Conservation (phyloP, 805 yeast species). For the Geotrichum ghanense region DNA sequence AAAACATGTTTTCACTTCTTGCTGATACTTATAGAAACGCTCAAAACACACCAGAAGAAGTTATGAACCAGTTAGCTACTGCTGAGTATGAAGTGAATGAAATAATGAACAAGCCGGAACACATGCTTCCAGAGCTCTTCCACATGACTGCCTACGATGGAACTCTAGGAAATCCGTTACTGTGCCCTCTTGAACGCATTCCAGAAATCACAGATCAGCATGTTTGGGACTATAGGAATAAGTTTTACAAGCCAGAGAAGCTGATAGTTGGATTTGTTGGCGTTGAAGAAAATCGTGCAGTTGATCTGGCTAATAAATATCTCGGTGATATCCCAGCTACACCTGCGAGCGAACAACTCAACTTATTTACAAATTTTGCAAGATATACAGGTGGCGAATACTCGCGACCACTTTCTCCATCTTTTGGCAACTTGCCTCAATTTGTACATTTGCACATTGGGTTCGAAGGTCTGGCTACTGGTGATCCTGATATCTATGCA, state of each 20-base stretch:
- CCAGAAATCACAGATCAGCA: conserved; percentile 40
- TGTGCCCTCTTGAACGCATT: conserved; percentile 66
- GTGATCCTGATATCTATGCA: conserved; percentile 80
- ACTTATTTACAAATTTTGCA: conserved; percentile 26
- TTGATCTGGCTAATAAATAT: conserved; percentile 47
- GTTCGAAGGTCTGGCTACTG: conserved; percentile 77
- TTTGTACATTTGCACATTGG: conserved; percentile 78
- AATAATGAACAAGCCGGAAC: conserved; percentile 71
- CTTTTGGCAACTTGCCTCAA: conserved; percentile 61
- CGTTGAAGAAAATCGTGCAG: conserved; percentile 57
- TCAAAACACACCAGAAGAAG: conserved; percentile 51
- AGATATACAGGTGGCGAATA: conserved; percentile 50
- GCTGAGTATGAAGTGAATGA: conserved; percentile 77
- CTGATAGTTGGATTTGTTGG: conserved; percentile 85
- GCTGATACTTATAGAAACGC: conserved; percentile 74
- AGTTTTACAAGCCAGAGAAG: conserved; percentile 67
- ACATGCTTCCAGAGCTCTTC: conserved; percentile 79
- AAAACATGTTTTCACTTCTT: conserved; percentile 62
- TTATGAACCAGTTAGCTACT: conserved; percentile 59
- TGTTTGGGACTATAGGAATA: conserved; percentile 47
- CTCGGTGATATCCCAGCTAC: conserved; percentile 48
- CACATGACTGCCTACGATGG: conserved; percentile 73
- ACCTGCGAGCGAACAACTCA: conserved; percentile 17
- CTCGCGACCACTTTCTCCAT: conserved; percentile 40
- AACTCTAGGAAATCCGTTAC: conserved; percentile 76